These are phyloP conservation scores for Cryptococcus sp. DNA, from an alignment of 1,284 basidiomycete genomes.

Conservation along the genomic window DNA sequence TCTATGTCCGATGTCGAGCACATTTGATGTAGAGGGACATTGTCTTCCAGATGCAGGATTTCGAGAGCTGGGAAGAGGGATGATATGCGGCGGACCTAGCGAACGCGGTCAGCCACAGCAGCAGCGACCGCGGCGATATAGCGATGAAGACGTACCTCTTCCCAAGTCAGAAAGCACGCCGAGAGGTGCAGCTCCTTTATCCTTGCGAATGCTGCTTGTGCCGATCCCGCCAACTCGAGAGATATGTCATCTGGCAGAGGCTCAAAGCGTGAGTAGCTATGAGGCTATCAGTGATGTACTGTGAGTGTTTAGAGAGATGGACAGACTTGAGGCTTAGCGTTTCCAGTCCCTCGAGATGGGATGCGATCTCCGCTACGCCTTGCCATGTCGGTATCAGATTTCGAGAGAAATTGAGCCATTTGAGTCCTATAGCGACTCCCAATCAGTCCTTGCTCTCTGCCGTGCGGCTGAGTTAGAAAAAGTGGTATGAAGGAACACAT, in stretches of 20 bases:
- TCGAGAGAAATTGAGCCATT: conserved; percentile 76
- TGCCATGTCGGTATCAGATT: conserved; percentile 76
- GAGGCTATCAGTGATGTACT: conserved; percentile 15
- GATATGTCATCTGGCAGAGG: conserved; percentile 43
- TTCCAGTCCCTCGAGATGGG: conserved; percentile 65
- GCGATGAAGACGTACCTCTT: conserved; percentile 56
- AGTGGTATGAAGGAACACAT: neutral
- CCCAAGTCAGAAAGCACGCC: conserved; percentile 69
- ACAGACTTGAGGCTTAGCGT: conserved; percentile 74
- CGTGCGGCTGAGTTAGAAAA: neutral
- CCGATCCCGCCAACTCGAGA: conserved; percentile 35
- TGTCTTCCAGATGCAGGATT: conserved; percentile 75
- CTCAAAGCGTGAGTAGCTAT: conserved; percentile 65
- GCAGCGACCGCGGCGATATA: neutral
- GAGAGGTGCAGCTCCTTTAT: conserved; percentile 76
- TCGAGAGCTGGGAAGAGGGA: conserved; percentile 64
- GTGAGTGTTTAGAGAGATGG: neutral
- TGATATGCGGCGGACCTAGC: conserved; percentile 55
- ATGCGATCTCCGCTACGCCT: conserved; percentile 65
- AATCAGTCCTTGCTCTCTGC: neutral
- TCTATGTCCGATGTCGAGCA: neutral
- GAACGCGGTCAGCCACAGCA: conserved; percentile 1
- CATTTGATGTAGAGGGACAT: conserved; percentile 45
- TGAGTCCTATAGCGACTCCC: conserved; percentile 62
- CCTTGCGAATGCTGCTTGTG: conserved; percentile 62